A percentile compares a stretch with the other conserved stretches of the same genome.
Evolutionary conservation across 345 rosid genomes (phyloP).

Genomic region (Eucalyptus polyanthemos): DNA sequence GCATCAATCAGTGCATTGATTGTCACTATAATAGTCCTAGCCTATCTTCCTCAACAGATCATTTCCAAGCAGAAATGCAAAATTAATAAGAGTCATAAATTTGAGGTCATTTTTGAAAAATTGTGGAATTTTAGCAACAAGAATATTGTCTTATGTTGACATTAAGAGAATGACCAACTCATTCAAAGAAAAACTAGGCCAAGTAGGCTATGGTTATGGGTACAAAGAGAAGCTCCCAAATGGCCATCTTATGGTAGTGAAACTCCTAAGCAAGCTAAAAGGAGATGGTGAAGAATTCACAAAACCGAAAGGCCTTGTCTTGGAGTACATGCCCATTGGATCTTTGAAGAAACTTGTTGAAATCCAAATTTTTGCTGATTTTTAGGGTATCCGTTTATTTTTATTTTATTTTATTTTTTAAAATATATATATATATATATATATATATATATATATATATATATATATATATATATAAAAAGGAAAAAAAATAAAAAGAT

Average conservation of each 20-base stretch:
- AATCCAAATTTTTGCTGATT: too few species aligned
- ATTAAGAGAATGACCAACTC: conserved; percentile 15
- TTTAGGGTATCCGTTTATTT: too few species aligned
- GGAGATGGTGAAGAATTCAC: conserved; percentile 31
- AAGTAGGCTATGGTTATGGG: conserved; percentile 14
- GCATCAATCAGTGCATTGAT: neutral
- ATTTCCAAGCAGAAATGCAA: neutral
- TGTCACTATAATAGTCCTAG: neutral
- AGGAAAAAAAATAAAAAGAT: too few species aligned
- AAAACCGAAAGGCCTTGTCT: conserved; percentile 4
- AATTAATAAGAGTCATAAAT: neutral
- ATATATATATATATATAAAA: too few species aligned
- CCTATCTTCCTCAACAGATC: fast-evolving
- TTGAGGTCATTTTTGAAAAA: neutral
- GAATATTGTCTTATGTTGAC: neutral
- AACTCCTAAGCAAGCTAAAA: conserved; percentile 11
- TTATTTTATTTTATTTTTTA: too few species aligned
- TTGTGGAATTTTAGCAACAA: neutral
- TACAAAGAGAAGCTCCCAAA: conserved; percentile 8
- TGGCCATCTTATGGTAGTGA: conserved; percentile 15
- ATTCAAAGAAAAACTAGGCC: conserved; percentile 8
- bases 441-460: too few species aligned
- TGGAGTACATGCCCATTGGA: conserved; percentile 16
- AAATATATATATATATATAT: too few species aligned
- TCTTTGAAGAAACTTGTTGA: conserved; percentile 11